Percentiles rank a stretch among this genome's conserved stretches.
Evolutionary conservation across 2,329 filamentous ascomycete species (phyloP).

Genomic region (Hypoxylon sp.): DNA sequence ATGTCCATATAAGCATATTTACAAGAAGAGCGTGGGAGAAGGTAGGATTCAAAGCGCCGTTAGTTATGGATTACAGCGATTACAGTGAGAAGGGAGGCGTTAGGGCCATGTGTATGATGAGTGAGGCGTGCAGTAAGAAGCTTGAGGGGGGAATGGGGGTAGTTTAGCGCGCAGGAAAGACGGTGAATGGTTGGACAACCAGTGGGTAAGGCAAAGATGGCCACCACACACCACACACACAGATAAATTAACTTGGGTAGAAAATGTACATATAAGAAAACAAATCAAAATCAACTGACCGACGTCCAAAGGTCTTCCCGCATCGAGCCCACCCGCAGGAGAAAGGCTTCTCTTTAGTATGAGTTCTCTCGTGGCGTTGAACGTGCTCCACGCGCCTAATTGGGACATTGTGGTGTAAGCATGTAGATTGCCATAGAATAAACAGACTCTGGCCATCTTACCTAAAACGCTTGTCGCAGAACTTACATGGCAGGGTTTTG

Average conservation of each 20-base stretch:
- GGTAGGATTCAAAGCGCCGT: constrained; percentile 22
- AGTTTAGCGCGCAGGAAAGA: constrained; percentile 39
- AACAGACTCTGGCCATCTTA: constrained; percentile 49
- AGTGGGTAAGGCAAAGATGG: constrained; percentile 33
- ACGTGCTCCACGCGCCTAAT: constrained; percentile 70
- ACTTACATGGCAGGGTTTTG: constrained; percentile 69
- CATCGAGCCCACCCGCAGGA: constrained; percentile 66
- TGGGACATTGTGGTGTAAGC: constrained; percentile 52
- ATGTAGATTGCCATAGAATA: constrained; percentile 46
- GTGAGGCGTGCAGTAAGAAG: constrained; percentile 15
- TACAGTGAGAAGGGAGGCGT: constrained; percentile 23
- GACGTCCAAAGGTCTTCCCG: constrained; percentile 69
- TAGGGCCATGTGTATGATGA: constrained; percentile 29
- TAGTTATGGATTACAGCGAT: constrained; percentile 30
- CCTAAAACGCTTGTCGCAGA: constrained; percentile 70
- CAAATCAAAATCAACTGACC: constrained; percentile 55
- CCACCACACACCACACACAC: constrained; percentile 27
- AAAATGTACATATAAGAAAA: constrained; percentile 15
- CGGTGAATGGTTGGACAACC: constrained; percentile 38
- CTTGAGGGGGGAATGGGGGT: constrained; percentile 30
- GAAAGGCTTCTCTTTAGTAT: constrained; percentile 73
- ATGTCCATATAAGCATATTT: constrained; percentile 67
- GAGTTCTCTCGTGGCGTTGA: constrained; percentile 69
- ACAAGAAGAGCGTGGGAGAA: constrained; percentile 32
- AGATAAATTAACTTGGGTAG: constrained; percentile 11